phyloP scores from a whole-genome alignment of 805 yeast genomes.

The Yamadazyma scolyti region DNA sequence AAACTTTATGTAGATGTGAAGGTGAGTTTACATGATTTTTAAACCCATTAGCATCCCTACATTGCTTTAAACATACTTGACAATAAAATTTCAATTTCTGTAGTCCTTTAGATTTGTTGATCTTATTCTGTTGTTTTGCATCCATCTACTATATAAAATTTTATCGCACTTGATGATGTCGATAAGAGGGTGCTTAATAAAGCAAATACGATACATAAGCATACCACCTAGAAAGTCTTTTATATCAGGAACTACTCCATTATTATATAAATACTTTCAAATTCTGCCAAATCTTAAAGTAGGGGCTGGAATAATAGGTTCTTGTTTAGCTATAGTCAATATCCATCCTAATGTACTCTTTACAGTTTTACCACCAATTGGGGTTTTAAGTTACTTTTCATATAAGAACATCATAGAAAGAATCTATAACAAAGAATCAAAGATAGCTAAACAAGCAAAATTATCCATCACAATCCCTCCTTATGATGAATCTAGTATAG shows the following conservation, averaged over 20 bases:
- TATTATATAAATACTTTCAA: conserved; percentile 19
- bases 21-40: conserved; percentile 85
- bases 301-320: conserved; percentile 19
- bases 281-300: conserved; percentile 26
- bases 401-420: conserved; percentile 10
- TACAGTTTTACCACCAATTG: conserved; percentile 35
- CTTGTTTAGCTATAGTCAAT: conserved; percentile 27
- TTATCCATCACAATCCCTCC: conserved; percentile 2
- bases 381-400: conserved; percentile 23
- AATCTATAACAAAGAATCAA: conserved; percentile 6
- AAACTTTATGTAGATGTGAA: conserved; percentile 61
- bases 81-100: conserved; percentile 87
- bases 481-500: conserved; percentile 31
- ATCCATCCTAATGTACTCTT: conserved; percentile 33
- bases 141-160: too few relatives aligned
- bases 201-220: conserved; percentile 2
- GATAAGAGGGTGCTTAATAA: too few relatives aligned
- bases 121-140: conserved; percentile 70
- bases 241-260: conserved; percentile 19
- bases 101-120: conserved; percentile 77
- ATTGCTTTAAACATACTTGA: conserved; percentile 87
- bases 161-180: too few relatives aligned
- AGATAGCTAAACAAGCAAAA: not conserved
- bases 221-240: conserved; percentile 33
- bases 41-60: conserved; percentile 95